These are phyloP conservation scores for Yamadazyma triangularis DNA, from an alignment of 1,139 yeast genomes.

Conservation along the genomic window DNA sequence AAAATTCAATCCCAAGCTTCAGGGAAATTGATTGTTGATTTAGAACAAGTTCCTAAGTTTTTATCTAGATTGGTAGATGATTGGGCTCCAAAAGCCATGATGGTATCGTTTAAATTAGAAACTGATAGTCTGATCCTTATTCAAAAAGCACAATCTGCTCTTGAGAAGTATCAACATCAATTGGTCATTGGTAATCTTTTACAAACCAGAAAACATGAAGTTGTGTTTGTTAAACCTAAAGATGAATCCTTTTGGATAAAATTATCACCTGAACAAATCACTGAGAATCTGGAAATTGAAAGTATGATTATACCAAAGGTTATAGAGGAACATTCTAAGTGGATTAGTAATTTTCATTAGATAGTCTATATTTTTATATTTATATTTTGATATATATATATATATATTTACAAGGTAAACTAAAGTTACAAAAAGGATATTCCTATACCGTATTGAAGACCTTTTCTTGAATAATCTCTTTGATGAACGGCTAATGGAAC, in stretches of 20 bases:
- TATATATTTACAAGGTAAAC: constrained; percentile 1
- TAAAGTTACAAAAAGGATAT: constrained; percentile 73
- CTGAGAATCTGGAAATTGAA: constrained; percentile 57
- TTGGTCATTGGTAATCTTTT: constrained; percentile 90
- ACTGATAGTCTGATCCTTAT: constrained; percentile 73
- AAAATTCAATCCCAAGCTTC: constrained; percentile 82
- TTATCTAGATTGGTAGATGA: constrained; percentile 80
- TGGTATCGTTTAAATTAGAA: constrained; percentile 90
- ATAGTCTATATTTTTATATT: constrained; percentile 1
- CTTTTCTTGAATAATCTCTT: constrained; percentile 71
- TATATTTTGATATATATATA: neutral
- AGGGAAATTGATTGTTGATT: constrained; percentile 69
- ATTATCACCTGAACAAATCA: constrained; percentile 39
- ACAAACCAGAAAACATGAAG: constrained; percentile 84
- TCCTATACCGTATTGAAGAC: constrained; percentile 92
- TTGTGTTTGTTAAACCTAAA: constrained; percentile 71
- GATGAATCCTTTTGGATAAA: constrained; percentile 45
- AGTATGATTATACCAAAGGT: constrained; percentile 74
- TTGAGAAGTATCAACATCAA: constrained; percentile 84
- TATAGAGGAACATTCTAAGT: constrained; percentile 52
- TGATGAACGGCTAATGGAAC: constrained; percentile 67
- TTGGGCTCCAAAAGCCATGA: constrained; percentile 96
- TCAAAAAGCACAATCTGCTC: constrained; percentile 71
- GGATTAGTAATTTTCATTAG: constrained; percentile 38
- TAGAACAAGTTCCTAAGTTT: constrained; percentile 96